phyloP scores from a whole-genome alignment of 2,329 filamentous ascomycete genomes.

The Colletotrichum sp. region DNA sequence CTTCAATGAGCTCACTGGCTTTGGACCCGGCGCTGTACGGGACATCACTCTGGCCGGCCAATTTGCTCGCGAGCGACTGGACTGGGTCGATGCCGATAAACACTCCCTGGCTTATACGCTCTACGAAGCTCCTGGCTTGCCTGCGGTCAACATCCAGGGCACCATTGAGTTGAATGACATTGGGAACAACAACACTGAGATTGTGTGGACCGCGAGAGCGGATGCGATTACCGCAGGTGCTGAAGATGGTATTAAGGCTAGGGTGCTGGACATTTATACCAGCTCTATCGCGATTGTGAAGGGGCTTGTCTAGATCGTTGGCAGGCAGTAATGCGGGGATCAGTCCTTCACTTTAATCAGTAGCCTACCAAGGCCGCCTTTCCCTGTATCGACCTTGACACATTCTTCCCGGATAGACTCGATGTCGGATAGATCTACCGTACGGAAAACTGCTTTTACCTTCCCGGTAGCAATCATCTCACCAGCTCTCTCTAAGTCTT shows the following conservation, averaged over 20 bases:
- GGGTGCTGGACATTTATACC: background rate
- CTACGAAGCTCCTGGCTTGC: background rate
- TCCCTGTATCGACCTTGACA: conserved; percentile 41
- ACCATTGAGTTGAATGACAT: background rate
- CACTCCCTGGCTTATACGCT: background rate
- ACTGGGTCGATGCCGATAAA: background rate
- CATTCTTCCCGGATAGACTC: conserved; percentile 45
- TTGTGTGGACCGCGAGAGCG: background rate
- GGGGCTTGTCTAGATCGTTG: background rate
- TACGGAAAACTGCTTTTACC: conserved; percentile 46
- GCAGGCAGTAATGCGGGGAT: fast-evolving
- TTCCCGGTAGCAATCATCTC: conserved; percentile 46
- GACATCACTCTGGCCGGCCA: fast-evolving
- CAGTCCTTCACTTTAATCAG: conserved; percentile 34
- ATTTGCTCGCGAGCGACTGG: background rate
- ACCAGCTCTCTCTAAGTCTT: conserved; percentile 46
- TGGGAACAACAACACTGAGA: background rate
- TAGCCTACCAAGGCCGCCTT: conserved; percentile 48
- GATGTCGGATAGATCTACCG: conserved; percentile 46
- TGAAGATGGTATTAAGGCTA: background rate
- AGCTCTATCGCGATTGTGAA: background rate
- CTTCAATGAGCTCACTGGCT: background rate
- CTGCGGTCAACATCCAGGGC: background rate
- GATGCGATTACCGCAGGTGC: background rate
- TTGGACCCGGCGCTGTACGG: background rate